phyloP scores from a whole-genome alignment of 169 alveolate genomes.

The Cytauxzoon felis region DNA sequence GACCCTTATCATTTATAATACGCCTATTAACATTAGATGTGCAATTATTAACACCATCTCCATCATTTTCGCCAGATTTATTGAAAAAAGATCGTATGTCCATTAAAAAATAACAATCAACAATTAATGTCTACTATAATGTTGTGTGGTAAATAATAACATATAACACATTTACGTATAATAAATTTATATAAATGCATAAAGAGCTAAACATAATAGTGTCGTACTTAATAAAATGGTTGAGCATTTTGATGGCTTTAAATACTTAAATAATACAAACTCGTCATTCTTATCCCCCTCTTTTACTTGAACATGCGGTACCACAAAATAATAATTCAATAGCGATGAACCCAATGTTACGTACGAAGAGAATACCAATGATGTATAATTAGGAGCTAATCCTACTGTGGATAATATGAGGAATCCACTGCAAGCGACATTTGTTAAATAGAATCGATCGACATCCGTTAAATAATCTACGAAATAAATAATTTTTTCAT shows the following conservation, averaged over 20 bases:
- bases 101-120: slow-evolving; percentile 1
- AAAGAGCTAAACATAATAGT: neutral
- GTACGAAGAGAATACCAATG: slow-evolving; percentile 8
- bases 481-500: neutral
- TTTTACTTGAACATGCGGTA: neutral
- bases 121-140: neutral
- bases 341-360: slow-evolving; percentile 7
- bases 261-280: neutral
- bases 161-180: no score
- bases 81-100: slow-evolving; percentile 17
- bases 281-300: slow-evolving; percentile 4
- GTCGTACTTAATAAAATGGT: slow-evolving; percentile 4
- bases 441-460: neutral
- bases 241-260: slow-evolving; percentile 4
- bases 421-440: slow-evolving; percentile 7
- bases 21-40: neutral
- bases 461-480: neutral
- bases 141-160: neutral
- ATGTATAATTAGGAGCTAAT: slow-evolving; percentile 11
- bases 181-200: no score
- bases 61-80: neutral
- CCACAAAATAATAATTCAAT: slow-evolving; percentile 2
- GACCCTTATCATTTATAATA: neutral
- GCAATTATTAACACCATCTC: neutral
- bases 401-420: slow-evolving; percentile 16